These are phyloP conservation scores for Imleria badia DNA, from an alignment of 768 basidiomycete species.

Conservation along the genomic window DNA sequence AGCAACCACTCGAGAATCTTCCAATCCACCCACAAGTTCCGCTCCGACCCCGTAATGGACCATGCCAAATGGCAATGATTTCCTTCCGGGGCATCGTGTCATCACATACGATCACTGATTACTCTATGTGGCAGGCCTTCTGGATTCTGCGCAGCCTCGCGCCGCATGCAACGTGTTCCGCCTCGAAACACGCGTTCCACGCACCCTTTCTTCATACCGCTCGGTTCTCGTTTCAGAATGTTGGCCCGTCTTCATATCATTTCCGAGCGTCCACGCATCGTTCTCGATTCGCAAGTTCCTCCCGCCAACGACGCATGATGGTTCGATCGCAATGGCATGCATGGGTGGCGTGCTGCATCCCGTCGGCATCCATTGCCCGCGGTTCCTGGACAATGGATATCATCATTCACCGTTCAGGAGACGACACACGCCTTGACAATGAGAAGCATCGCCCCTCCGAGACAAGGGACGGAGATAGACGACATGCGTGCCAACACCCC, in stretches of 20 bases:
- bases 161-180: constrained; percentile 28
- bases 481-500: constrained; percentile 8
- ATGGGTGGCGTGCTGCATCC: constrained; percentile 7
- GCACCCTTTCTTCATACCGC: constrained; percentile 13
- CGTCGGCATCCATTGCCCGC: background rate
- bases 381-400: constrained; percentile 5
- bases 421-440: background rate
- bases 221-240: constrained; percentile 11
- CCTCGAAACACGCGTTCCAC: constrained; percentile 27
- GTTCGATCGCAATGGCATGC: constrained; percentile 4
- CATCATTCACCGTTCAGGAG: constrained; percentile 5
- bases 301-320: constrained; percentile 4
- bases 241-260: constrained; percentile 20
- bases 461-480: constrained; percentile 10
- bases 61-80: constrained; percentile 12
- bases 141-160: constrained; percentile 21
- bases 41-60: constrained; percentile 17
- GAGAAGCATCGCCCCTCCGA: constrained; percentile 3
- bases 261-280: constrained; percentile 18
- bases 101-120: constrained; percentile 9
- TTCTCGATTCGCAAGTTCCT: background rate
- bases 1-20: constrained; percentile 5
- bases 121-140: constrained; percentile 8
- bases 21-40: constrained; percentile 18
- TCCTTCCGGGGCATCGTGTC: constrained; percentile 16